These are phyloP conservation scores for Globisporangium okanoganense DNA, from an alignment of 352 stramenopile species.

Conservation along the genomic window DNA sequence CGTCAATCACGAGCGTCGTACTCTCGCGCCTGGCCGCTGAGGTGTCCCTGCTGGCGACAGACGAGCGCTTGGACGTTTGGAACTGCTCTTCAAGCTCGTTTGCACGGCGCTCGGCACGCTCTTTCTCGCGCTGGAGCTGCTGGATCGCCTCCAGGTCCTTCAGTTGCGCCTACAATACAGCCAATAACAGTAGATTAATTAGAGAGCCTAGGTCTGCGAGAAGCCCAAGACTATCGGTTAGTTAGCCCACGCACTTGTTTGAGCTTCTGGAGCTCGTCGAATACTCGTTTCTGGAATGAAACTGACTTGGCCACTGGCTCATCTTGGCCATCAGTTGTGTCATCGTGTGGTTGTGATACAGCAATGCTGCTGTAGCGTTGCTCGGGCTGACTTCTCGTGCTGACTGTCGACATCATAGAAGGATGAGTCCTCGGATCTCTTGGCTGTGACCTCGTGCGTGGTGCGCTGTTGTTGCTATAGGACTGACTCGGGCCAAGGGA, in stretches of 20 bases:
- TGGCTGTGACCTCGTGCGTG: background rate
- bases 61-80: background rate
- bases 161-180: slow-evolving; percentile 25
- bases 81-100: slow-evolving; percentile 23
- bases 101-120: slow-evolving; percentile 27
- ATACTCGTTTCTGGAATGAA: slow-evolving; percentile 43
- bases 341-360: too few relatives aligned
- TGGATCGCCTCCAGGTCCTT: slow-evolving; percentile 36
- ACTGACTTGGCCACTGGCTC: slow-evolving; percentile 1
- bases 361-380: background rate
- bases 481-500: background rate
- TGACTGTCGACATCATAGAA: background rate
- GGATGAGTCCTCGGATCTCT: background rate
- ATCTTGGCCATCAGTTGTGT: background rate
- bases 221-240: background rate
- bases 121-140: slow-evolving; percentile 30
- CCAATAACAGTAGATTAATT: background rate
- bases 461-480: background rate
- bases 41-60: background rate
- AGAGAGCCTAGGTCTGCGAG: background rate
- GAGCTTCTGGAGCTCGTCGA: slow-evolving; percentile 46
- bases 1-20: slow-evolving; percentile 14
- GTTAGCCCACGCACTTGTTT: slow-evolving; percentile 28
- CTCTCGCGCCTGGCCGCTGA: background rate
- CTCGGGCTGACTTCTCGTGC: background rate